A percentile compares a stretch with the other conserved stretches of the same genome.
Evolutionary conservation across 768 basidiomycete species (phyloP).

Genomic region (Trametes elegans): DNA sequence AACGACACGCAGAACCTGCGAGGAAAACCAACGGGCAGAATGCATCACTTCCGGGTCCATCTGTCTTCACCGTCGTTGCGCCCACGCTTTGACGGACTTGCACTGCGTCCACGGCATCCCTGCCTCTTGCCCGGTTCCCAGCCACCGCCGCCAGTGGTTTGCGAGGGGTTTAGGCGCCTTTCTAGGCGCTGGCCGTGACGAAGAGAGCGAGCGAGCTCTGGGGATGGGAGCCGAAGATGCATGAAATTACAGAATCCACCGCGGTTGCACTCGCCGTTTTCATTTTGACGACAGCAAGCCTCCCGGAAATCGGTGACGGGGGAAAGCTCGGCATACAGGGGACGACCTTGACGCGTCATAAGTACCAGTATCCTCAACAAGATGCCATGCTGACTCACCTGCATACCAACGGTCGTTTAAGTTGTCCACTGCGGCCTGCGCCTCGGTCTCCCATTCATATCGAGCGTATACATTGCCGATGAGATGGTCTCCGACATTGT

Average conservation of each 20-base stretch:
- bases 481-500: slow-evolving; percentile 99
- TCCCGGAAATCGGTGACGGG: slow-evolving; percentile 99
- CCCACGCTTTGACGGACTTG: slow-evolving; percentile 63
- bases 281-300: slow-evolving; percentile 98
- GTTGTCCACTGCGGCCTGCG: slow-evolving; percentile 87
- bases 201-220: slow-evolving; percentile 76
- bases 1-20: neutral
- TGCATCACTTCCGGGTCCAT: slow-evolving; percentile 35
- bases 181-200: slow-evolving; percentile 83
- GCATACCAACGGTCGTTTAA: slow-evolving; percentile 98
- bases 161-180: slow-evolving; percentile 68
- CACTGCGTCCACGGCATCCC: slow-evolving; percentile 65
- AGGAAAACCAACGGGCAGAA: neutral
- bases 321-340: slow-evolving; percentile 94
- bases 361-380: neutral
- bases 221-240: slow-evolving; percentile 88
- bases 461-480: slow-evolving; percentile 98
- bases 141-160: slow-evolving; percentile 63
- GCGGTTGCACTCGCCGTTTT: slow-evolving; percentile 96
- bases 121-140: slow-evolving; percentile 82
- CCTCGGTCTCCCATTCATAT: slow-evolving; percentile 99
- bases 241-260: slow-evolving; percentile 99
- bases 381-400: slow-evolving; percentile 69
- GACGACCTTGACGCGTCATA: slow-evolving; percentile 60
- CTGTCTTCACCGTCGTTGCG: slow-evolving; percentile 69